Conservation (phyloP, 805 yeast genomes). For the Starmera pachycereana region DNA sequence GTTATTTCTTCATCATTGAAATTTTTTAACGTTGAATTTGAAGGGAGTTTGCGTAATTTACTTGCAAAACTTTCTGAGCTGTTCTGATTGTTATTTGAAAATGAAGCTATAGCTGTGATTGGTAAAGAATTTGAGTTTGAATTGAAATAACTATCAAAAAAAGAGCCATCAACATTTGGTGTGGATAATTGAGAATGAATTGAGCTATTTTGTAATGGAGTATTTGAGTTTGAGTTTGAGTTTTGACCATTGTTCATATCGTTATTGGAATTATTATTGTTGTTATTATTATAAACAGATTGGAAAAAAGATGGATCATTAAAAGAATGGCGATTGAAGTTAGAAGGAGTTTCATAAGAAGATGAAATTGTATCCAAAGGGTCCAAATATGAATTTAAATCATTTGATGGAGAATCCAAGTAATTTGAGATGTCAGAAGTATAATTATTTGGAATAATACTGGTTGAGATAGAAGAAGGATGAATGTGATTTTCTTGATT, state of each 20-base stretch:
- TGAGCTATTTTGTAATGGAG: too few species aligned
- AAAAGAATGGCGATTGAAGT: conserved; percentile 10
- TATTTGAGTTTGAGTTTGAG: too few species aligned
- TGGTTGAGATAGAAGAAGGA: neutral
- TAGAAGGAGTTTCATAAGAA: conserved; percentile 18
- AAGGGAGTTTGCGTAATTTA: conserved; percentile 15
- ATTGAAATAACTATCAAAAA: conserved; percentile 16
- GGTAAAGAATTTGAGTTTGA: neutral
- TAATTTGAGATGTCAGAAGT: conserved; percentile 9
- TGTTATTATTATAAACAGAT: conserved; percentile 3
- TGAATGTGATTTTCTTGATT: neutral
- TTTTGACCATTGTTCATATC: too few species aligned
- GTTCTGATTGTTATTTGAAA: neutral
- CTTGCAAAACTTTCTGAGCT: conserved; percentile 10
- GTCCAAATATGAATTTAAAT: conserved; percentile 15
- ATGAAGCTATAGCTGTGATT: conserved; percentile 2
- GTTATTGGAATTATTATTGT: too few species aligned
- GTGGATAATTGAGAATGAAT: conserved; percentile 8
- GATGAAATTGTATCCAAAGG: conserved; percentile 16
- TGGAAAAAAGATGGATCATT: conserved; percentile 5
- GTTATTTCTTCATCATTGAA: neutral
- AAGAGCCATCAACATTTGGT: conserved; percentile 12
- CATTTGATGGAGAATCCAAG: conserved; percentile 17
- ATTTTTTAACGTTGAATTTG: conserved; percentile 1
- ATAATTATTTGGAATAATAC: neutral